phyloP scores from a whole-genome alignment of 2,329 filamentous ascomycete species.

The Penicillium oxalicum region DNA sequence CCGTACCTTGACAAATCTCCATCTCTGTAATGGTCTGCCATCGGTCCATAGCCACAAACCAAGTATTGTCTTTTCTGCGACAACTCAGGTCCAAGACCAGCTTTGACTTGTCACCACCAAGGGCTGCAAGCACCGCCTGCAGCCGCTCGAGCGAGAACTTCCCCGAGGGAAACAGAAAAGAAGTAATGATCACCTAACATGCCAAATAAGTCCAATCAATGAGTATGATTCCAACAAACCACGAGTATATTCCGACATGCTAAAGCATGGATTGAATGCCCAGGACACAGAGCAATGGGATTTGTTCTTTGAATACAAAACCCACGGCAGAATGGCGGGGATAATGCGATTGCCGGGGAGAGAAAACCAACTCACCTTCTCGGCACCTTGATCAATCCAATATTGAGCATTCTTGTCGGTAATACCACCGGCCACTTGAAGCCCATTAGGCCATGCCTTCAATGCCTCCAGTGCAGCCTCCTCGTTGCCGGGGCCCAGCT shows the following conservation, averaged over 20 bases:
- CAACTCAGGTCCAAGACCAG: constrained; percentile 96
- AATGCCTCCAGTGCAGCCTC: constrained; percentile 73
- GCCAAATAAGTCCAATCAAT: constrained; percentile 14
- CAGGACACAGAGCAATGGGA: too few species aligned
- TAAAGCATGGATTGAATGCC: too few species aligned
- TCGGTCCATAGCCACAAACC: constrained; percentile 98
- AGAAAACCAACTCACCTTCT: constrained; percentile 61
- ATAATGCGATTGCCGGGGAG: neutral
- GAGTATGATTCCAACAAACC: constrained; percentile 7
- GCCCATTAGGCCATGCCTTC: constrained; percentile 65
- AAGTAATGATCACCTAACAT: constrained; percentile 88
- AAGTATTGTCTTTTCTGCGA: constrained; percentile 65
- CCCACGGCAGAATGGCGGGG: neutral
- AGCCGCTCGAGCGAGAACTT: constrained; percentile 74
- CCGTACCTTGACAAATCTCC: constrained; percentile 76
- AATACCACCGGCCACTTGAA: constrained; percentile 95
- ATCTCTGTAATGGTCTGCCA: constrained; percentile 98
- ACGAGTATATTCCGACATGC: neutral
- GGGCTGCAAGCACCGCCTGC: constrained; percentile 63
- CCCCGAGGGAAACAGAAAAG: constrained; percentile 81
- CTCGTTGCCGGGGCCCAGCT: constrained; percentile 85
- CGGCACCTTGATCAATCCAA: constrained; percentile 84
- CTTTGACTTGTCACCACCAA: constrained; percentile 69
- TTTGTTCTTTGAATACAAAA: too few species aligned
- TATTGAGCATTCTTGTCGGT: constrained; percentile 72